phyloP scores from a whole-genome alignment of 106 monocot genomes.

The Allium cepa region DNA sequence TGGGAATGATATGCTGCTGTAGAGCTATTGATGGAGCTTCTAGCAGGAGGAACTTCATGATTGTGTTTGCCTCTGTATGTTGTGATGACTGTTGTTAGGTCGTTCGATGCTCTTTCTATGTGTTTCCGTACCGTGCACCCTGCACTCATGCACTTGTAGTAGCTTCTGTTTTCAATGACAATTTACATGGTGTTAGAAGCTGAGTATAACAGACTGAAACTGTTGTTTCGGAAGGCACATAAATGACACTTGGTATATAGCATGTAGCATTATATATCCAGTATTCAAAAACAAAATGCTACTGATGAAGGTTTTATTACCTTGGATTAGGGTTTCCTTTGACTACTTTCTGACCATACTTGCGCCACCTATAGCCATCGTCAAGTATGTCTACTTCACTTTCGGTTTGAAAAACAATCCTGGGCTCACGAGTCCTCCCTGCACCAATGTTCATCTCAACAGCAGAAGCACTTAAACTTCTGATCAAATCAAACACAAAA shows the following conservation, averaged over 20 bases:
- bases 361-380: conserved; percentile 93
- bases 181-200: not conserved
- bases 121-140: conserved; percentile 12
- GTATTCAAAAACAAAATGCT: no score
- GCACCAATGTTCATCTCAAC: no score
- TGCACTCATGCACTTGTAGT: conserved; percentile 10
- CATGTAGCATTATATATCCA: no score
- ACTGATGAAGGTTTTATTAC: conserved; percentile 4
- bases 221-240: not conserved
- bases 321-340: conserved; percentile 91
- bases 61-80: no score
- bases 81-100: no score
- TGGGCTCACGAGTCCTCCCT: conserved; percentile 14
- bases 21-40: no score
- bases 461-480: no score
- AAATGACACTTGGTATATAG: no score
- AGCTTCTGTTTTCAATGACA: conserved; percentile 4
- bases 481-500: no score
- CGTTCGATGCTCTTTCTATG: not conserved
- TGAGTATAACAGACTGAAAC: not conserved
- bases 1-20: no score
- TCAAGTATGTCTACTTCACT: conserved; percentile 18
- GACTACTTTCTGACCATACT: conserved; percentile 90
- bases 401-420: conserved; percentile 47
- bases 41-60: no score